Evolutionary conservation across 306 rosid species (phyloP).

Genomic region (Gastrolobium villosum): DNA sequence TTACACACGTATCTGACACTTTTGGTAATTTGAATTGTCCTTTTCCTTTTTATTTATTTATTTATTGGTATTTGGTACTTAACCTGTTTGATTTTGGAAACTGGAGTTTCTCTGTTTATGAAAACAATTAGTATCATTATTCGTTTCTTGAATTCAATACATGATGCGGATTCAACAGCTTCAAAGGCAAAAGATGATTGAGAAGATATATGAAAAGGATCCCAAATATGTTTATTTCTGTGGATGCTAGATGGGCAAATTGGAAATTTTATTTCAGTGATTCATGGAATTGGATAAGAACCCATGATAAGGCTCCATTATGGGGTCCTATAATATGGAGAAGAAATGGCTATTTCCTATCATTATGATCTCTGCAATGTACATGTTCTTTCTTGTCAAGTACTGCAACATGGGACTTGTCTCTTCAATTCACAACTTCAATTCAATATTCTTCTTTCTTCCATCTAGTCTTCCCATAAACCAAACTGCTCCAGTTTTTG

Average conservation of each 20-base stretch:
- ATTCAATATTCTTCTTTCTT: slow-evolving; percentile 64
- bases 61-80: neutral
- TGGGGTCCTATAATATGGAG: slow-evolving; percentile 67
- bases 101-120: slow-evolving; percentile 38
- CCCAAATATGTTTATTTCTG: neutral
- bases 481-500: slow-evolving; percentile 57
- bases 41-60: neutral
- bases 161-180: slow-evolving; percentile 51
- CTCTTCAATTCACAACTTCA: slow-evolving; percentile 64
- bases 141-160: slow-evolving; percentile 41
- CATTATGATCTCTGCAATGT: slow-evolving; percentile 61
- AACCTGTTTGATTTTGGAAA: slow-evolving; percentile 40
- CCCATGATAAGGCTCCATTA: slow-evolving; percentile 56
- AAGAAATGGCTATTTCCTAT: slow-evolving; percentile 86
- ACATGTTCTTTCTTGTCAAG: slow-evolving; percentile 67
- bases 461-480: slow-evolving; percentile 56
- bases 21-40: neutral
- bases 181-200: neutral
- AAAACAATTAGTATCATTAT: slow-evolving; percentile 4
- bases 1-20: neutral
- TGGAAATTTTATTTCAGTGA: neutral
- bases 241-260: slow-evolving; percentile 5
- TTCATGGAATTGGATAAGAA: slow-evolving; percentile 40
- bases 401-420: slow-evolving; percentile 73
- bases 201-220: slow-evolving; percentile 33